Percentiles rank a stretch among this genome's conserved stretches.
phyloP scores from a whole-genome alignment of 441 rosid genomes.

The Sinapis alba region DNA sequence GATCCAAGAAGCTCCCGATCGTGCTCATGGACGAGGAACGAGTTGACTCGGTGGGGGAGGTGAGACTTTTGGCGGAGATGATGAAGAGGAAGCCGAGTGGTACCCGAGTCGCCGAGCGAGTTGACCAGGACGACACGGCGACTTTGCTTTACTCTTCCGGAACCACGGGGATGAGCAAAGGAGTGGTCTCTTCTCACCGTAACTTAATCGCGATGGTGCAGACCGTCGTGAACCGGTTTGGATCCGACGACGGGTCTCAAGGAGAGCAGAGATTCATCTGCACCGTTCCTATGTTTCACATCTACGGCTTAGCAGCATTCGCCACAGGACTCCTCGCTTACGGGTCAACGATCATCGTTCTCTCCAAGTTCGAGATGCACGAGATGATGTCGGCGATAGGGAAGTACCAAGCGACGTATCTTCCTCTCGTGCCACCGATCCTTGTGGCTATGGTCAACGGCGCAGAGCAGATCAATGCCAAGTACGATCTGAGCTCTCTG shows the following conservation, averaged over 20 bases:
- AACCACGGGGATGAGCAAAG: conserved; percentile 90
- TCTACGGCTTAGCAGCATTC: conserved; percentile 85
- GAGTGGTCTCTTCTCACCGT: conserved; percentile 88
- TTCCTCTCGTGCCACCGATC: conserved; percentile 93
- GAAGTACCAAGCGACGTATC: conserved; percentile 57
- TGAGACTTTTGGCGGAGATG: conserved; percentile 53
- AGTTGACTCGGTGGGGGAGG: not conserved
- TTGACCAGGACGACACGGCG: conserved; percentile 78
- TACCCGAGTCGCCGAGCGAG: conserved; percentile 60
- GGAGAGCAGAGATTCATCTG: conserved; percentile 59
- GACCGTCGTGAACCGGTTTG: conserved; percentile 52
- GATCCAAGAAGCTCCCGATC: conserved; percentile 46
- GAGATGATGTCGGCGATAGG: conserved; percentile 71
- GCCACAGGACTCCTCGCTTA: conserved; percentile 77
- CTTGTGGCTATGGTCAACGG: conserved; percentile 74
- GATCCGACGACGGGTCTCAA: conserved; percentile 44
- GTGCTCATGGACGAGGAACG: conserved; percentile 59
- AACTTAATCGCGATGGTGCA: conserved; percentile 82
- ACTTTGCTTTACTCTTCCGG: conserved; percentile 95
- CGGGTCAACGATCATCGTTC: conserved; percentile 77
- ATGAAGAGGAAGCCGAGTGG: conserved; percentile 50
- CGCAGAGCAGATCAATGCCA: conserved; percentile 57
- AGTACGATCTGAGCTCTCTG: conserved; percentile 78
- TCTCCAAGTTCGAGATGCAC: conserved; percentile 82
- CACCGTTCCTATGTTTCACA: conserved; percentile 95